Percentiles rank a stretch among this genome's conserved stretches.
These are phyloP conservation scores for Phytophthora gonapodyides DNA, from an alignment of 352 stramenopile species.

Conservation along the genomic window DNA sequence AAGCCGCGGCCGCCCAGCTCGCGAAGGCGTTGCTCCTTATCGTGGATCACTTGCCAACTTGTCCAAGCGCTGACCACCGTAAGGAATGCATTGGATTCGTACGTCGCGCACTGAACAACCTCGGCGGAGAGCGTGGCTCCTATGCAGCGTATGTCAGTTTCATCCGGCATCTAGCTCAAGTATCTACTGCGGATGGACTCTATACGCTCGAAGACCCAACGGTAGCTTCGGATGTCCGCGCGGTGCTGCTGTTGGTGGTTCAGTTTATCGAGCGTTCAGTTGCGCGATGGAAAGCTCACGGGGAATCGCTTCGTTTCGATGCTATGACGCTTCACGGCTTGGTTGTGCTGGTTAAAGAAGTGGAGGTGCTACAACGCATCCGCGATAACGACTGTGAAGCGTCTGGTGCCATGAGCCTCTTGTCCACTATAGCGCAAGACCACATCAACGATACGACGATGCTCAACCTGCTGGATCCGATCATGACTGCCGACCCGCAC, in stretches of 20 bases:
- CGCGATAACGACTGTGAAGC: not conserved
- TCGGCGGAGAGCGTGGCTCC: slow-evolving; percentile 33
- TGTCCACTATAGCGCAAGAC: slow-evolving; percentile 36
- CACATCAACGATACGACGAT: slow-evolving; percentile 35
- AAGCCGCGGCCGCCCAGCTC: slow-evolving; percentile 38
- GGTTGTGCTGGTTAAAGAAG: slow-evolving; percentile 54
- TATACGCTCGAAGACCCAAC: slow-evolving; percentile 25
- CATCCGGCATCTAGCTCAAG: slow-evolving; percentile 37
- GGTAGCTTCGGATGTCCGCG: slow-evolving; percentile 33
- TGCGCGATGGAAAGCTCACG: slow-evolving; percentile 32
- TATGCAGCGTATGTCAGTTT: slow-evolving; percentile 47
- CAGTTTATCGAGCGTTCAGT: slow-evolving; percentile 36
- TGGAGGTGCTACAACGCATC: slow-evolving; percentile 42
- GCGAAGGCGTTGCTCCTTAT: slow-evolving; percentile 48
- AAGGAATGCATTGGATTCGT: slow-evolving; percentile 54
- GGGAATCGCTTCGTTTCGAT: slow-evolving; percentile 37
- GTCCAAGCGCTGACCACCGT: slow-evolving; percentile 39
- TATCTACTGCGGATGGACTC: slow-evolving; percentile 28
- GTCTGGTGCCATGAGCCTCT: slow-evolving; percentile 10
- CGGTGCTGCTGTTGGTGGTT: slow-evolving; percentile 30
- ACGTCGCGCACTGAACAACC: slow-evolving; percentile 49
- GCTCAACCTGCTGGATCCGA: slow-evolving; percentile 51
- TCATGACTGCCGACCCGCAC: slow-evolving; percentile 45
- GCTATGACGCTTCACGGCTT: slow-evolving; percentile 44
- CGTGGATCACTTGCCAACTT: slow-evolving; percentile 48